phyloP scores from a whole-genome alignment of 352 stramenopile genomes.

The Detonula confervacea region DNA sequence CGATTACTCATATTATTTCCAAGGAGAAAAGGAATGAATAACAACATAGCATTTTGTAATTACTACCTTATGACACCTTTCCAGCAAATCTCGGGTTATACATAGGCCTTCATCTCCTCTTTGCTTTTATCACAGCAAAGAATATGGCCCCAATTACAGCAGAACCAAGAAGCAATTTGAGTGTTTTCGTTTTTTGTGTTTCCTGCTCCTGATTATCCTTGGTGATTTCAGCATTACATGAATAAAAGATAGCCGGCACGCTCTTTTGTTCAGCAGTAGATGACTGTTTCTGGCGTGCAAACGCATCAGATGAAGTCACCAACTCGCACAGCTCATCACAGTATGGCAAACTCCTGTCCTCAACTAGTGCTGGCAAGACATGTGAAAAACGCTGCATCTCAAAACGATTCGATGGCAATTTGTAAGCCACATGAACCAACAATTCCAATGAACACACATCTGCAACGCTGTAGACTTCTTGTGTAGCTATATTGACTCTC shows the following conservation, averaged over 20 bases:
- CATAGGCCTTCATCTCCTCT: constrained; percentile 17
- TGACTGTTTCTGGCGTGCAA: background rate
- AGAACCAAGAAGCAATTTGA: constrained; percentile 23
- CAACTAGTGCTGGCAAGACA: constrained; percentile 60
- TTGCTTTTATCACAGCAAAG: constrained; percentile 16
- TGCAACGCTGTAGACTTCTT: constrained; percentile 35
- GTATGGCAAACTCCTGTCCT: constrained; percentile 56
- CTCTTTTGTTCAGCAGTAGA: constrained; percentile 19
- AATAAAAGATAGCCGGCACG: constrained; percentile 40
- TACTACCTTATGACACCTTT: too few species aligned
- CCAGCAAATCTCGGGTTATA: too few species aligned
- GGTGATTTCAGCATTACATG: background rate
- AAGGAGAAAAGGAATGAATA: constrained; percentile 20
- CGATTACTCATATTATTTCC: constrained; percentile 54
- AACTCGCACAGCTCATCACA: constrained; percentile 49
- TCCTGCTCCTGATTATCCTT: constrained; percentile 8
- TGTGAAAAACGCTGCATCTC: constrained; percentile 58
- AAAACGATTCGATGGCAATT: constrained; percentile 48
- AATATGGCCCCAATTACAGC: constrained; percentile 1
- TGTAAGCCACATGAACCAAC: constrained; percentile 64
- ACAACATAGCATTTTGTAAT: background rate
- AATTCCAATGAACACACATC: constrained; percentile 76
- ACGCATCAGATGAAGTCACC: constrained; percentile 30
- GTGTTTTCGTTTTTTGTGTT: background rate
- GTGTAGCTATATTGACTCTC: constrained; percentile 50